Evolutionary conservation across 345 rosid genomes (phyloP).

Genomic region (Aquilaria yunnanensis): DNA sequence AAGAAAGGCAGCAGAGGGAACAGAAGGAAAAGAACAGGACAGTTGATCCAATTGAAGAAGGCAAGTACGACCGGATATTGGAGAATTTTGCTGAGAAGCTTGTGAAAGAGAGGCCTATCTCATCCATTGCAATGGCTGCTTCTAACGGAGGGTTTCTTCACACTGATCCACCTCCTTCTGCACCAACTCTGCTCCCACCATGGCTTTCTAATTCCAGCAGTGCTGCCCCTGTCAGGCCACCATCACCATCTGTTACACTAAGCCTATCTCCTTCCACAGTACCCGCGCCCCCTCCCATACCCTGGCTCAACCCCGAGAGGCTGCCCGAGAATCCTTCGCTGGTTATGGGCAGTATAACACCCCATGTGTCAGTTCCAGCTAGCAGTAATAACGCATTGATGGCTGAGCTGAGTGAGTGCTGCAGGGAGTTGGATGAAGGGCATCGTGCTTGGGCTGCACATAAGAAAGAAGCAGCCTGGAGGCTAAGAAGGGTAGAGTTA

Average conservation of each 20-base stretch:
- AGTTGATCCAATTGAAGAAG: conserved; percentile 72
- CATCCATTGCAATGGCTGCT: conserved; percentile 69
- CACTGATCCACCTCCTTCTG: conserved; percentile 37
- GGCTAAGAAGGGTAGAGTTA: conserved; percentile 81
- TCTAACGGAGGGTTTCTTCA: conserved; percentile 64
- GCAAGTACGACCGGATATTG: conserved; percentile 82
- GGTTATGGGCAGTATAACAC: conserved; percentile 39
- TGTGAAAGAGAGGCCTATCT: conserved; percentile 61
- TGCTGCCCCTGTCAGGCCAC: conserved; percentile 41
- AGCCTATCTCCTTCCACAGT: conserved; percentile 76
- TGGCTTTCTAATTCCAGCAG: conserved; percentile 86
- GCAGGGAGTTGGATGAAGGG: conserved; percentile 93
- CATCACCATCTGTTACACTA: conserved; percentile 75
- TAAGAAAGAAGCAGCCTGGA: conserved; percentile 95
- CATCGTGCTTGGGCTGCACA: conserved; percentile 73
- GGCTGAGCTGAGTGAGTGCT: conserved; percentile 76
- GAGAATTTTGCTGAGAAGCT: conserved; percentile 95
- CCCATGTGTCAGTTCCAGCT: conserved; percentile 33
- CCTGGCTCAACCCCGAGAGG: conserved; percentile 81
- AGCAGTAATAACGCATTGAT: conserved; percentile 52
- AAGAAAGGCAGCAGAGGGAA: conserved; percentile 92
- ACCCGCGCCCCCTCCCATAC: conserved; percentile 60
- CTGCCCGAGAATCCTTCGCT: conserved; percentile 40
- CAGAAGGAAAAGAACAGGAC: conserved; percentile 66
- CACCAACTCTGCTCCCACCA: conserved; percentile 62